phyloP scores from a whole-genome alignment of 2,329 filamentous ascomycete genomes.

The Aureobasidium sp. region DNA sequence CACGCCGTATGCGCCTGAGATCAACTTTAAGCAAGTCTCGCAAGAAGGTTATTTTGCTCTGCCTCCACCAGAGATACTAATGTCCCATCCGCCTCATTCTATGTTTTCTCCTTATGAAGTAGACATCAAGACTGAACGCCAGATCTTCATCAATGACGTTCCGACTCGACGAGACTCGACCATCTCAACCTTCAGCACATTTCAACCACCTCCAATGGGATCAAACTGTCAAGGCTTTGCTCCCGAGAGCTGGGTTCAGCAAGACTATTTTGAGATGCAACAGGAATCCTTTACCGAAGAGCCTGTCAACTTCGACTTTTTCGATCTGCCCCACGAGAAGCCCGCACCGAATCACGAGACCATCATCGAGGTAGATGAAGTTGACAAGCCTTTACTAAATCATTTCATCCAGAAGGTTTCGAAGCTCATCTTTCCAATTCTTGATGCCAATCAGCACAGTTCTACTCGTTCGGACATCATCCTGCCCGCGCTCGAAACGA shows the following conservation, averaged over 20 bases:
- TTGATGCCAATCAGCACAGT: constrained; percentile 83
- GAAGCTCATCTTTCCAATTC: constrained; percentile 81
- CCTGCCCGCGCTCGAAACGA: constrained; percentile 78
- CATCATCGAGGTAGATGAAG: constrained; percentile 75
- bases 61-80: constrained; percentile 42
- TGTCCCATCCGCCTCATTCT: constrained; percentile 44
- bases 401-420: constrained; percentile 87
- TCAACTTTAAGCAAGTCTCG: constrained; percentile 57
- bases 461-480: constrained; percentile 74
- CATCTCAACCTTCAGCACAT: constrained; percentile 89
- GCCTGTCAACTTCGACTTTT: constrained; percentile 64
- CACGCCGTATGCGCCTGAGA: constrained; percentile 61
- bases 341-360: constrained; percentile 57
- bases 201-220: constrained; percentile 65
- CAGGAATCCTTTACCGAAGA: constrained; percentile 56
- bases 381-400: constrained; percentile 76
- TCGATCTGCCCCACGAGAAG: constrained; percentile 67
- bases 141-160: constrained; percentile 88
- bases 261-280: constrained; percentile 59
- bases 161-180: constrained; percentile 79
- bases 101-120: constrained; percentile 78
- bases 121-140: constrained; percentile 90
- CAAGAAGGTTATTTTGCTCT: constrained; percentile 51
- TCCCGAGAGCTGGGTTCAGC: constrained; percentile 62
- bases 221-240: constrained; percentile 55